phyloP scores from a whole-genome alignment of 2,329 filamentous ascomycete genomes.

The Aspergillus pseudonomiae region DNA sequence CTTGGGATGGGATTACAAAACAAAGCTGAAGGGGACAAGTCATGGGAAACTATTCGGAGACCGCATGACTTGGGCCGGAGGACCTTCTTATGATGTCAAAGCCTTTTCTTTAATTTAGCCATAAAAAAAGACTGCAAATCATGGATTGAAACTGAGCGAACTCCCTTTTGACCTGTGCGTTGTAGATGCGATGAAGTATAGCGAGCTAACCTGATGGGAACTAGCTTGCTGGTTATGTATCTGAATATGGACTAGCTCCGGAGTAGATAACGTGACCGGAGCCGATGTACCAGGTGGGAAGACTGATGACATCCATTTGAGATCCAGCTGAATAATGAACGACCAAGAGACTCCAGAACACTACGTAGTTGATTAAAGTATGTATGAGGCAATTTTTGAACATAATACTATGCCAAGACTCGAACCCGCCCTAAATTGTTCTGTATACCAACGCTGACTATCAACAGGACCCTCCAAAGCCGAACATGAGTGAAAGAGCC shows the following conservation, averaged over 20 bases:
- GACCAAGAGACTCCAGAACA: too few relatives aligned
- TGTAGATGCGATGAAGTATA: not conserved
- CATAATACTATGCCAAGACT: not conserved
- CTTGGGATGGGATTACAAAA: too few relatives aligned
- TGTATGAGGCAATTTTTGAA: not conserved
- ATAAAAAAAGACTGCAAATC: not conserved
- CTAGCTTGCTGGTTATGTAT: not conserved
- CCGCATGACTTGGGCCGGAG: too few relatives aligned
- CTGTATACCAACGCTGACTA: not conserved
- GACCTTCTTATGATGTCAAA: not conserved
- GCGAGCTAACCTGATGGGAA: not conserved
- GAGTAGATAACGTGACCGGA: not conserved
- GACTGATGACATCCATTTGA: not conserved
- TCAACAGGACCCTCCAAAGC: not conserved
- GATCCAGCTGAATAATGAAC: too few relatives aligned
- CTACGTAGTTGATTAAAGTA: too few relatives aligned
- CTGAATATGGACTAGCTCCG: not conserved
- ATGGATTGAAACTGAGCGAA: not conserved
- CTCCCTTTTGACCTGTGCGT: not conserved
- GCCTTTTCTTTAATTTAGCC: not conserved
- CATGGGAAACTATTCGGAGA: too few relatives aligned
- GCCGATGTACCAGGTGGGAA: not conserved
- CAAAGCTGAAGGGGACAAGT: too few relatives aligned
- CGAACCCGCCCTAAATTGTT: not conserved
- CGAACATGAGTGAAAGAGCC: conserved; percentile 30